Percentiles rank a stretch among this genome's conserved stretches.
Conservation (phyloP, 345 rosid genomes). For the Populus alba region DNA sequence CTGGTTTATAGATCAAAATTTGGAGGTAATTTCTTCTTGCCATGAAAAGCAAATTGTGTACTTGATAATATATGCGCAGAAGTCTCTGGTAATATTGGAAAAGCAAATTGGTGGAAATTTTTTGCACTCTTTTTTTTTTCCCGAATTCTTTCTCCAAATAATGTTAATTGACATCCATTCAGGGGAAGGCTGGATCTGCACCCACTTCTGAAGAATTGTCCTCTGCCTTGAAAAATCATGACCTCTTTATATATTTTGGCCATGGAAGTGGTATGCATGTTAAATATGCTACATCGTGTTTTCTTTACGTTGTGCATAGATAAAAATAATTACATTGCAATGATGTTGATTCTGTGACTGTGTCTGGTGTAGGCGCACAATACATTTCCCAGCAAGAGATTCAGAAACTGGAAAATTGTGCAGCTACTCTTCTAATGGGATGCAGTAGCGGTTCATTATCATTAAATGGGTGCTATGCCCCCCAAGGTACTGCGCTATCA, state of each 20-base stretch:
- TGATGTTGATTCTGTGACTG: constrained; percentile 10
- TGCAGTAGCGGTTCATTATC: constrained; percentile 86
- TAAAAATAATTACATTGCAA: constrained; percentile 2
- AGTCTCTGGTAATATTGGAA: not conserved
- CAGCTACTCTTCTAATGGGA: constrained; percentile 84
- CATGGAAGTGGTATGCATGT: constrained; percentile 84
- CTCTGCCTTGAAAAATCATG: constrained; percentile 68
- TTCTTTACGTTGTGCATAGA: not conserved
- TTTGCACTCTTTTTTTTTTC: not conserved
- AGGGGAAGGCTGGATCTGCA: constrained; percentile 86
- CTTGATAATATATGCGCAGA: not conserved
- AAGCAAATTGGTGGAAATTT: not conserved
- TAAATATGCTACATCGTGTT: not conserved
- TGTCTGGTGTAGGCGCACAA: constrained; percentile 52
- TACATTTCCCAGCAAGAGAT: constrained; percentile 64
- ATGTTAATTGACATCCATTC: constrained; percentile 3
- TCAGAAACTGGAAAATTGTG: constrained; percentile 71
- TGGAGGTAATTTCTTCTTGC: constrained; percentile 50
- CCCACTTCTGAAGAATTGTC: constrained; percentile 69
- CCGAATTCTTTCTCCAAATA: too few relatives aligned
- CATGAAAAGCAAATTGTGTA: not conserved
- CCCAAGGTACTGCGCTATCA: constrained; percentile 69
- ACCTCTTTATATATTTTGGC: constrained; percentile 85
- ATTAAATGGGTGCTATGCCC: constrained; percentile 68
- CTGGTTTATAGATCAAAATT: constrained; percentile 77